Conservation (phyloP, 139 green algal genomes). For the Closterium sp. region DNA sequence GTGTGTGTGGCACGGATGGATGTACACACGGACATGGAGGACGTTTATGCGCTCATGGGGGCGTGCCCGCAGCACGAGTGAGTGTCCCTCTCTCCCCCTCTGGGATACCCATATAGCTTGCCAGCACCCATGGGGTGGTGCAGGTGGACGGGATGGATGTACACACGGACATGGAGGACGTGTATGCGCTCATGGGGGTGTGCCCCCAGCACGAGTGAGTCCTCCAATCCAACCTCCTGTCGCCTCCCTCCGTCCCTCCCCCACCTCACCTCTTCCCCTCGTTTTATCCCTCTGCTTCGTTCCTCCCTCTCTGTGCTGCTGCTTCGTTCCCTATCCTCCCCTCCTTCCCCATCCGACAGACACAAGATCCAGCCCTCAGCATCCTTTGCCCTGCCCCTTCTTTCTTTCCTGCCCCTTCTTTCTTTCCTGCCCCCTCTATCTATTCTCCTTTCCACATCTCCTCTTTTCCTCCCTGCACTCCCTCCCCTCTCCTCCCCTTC, state of each 20-base stretch:
- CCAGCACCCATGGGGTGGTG: slow-evolving; percentile 14
- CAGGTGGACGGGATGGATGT: slow-evolving; percentile 30
- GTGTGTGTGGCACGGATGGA: slow-evolving; percentile 27
- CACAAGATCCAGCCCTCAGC: no score
- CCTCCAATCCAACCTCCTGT: no score
- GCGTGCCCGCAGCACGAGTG: slow-evolving; percentile 73
- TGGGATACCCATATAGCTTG: no score
- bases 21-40: slow-evolving; percentile 67
- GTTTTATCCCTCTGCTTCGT: no score
- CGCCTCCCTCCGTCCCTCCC: neutral
- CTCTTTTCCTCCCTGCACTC: neutral
- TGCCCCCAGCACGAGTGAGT: slow-evolving; percentile 68
- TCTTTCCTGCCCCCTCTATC: neutral
- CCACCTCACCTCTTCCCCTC: no score
- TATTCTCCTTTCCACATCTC: neutral
- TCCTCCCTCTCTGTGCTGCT: no score
- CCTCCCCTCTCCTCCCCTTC: neutral
- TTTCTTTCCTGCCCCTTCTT: neutral
- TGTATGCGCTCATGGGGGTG: slow-evolving; percentile 61
- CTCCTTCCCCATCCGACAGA: no score
- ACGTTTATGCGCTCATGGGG: slow-evolving; percentile 54
- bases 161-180: slow-evolving; percentile 68
- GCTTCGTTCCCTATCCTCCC: no score
- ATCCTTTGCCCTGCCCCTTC: neutral
- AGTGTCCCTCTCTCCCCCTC: neutral